Evolutionary conservation across 2,329 filamentous ascomycete species (phyloP), one percentile per base, ranked within the genome.

Genomic region (Ophiostoma tasmaniense): DNA sequence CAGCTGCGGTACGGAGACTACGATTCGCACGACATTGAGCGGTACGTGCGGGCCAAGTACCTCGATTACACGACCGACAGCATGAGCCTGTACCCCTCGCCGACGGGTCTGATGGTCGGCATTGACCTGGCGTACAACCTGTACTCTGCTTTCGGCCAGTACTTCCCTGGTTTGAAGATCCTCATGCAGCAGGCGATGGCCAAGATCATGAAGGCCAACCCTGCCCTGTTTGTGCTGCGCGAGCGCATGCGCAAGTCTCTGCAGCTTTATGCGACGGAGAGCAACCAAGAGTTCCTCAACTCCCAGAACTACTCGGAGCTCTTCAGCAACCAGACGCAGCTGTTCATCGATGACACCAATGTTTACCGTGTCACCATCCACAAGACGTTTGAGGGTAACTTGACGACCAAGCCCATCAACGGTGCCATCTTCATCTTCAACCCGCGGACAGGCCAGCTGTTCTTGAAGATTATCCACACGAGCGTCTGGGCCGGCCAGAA

Each of bases 341-440:
- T 99, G 65, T 99, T 99, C 82, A 98, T 99, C 73, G 95, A 99
- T 75, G 95, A 99, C 77, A 99, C 95, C 71, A 99, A 99, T 75
- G 96, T 99, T 67, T 99, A 99, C 78, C 93, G 95, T 82, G 95
- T 99, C 71, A 99, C 95, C 0, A 99, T 99, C 72, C 95, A 99
- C 84, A 99, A 99, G 87, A 99, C 95, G 0, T 99, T 99, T 72
- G 95, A 99, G 79, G 95, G 95, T 75, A 99, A 99, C 77, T 83
- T 99, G 86, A 99, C 95, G 0, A 99, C 95, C 1, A 99, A 99
- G 80, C 95, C 95, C 3, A 99, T 99, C 84, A 99, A 99, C 78
- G 95, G 95, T 77, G 95, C 96, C 64, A 98, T 99, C 78, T 99
- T 99, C 83, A 99, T 99, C 77, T 98, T 99, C 87, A 99, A 99